Percentiles rank a stretch among this genome's conserved stretches.
These are phyloP conservation scores for Gnomoniopsis sp. DNA, from an alignment of 2,329 filamentous ascomycete species.

Conservation along the genomic window DNA sequence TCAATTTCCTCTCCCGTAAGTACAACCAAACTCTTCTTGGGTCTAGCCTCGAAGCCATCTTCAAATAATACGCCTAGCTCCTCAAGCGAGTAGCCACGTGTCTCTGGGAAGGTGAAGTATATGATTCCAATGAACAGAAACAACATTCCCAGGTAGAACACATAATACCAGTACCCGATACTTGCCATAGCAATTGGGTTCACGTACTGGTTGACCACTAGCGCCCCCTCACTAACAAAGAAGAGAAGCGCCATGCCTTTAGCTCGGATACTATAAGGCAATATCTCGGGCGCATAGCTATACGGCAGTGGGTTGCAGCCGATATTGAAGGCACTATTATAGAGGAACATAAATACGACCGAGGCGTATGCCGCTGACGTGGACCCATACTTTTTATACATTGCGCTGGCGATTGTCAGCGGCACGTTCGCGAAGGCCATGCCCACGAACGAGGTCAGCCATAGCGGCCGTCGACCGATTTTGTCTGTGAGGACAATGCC, in stretches of 20 bases:
- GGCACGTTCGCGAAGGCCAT: neutral
- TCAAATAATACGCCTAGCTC: slow-evolving; percentile 24
- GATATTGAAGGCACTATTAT: slow-evolving; percentile 1
- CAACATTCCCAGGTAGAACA: slow-evolving; percentile 24
- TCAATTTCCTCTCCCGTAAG: neutral
- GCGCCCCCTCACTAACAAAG: neutral
- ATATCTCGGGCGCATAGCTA: slow-evolving; percentile 3
- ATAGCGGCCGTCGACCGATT: neutral
- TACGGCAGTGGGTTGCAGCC: slow-evolving; percentile 5
- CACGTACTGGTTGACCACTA: slow-evolving; percentile 31
- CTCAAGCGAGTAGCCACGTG: slow-evolving; percentile 17
- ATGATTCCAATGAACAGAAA: slow-evolving; percentile 23
- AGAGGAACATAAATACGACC: slow-evolving; percentile 2
- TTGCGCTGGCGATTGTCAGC: neutral
- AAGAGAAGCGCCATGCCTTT: neutral
- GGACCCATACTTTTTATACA: neutral
- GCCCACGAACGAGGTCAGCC: neutral
- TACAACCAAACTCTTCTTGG: slow-evolving; percentile 26
- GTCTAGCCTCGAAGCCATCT: slow-evolving; percentile 61
- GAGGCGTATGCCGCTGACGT: neutral
- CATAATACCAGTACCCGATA: slow-evolving; percentile 29
- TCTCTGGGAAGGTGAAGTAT: slow-evolving; percentile 29
- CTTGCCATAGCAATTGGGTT: slow-evolving; percentile 30
- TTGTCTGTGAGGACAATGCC: neutral
- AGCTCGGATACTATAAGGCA: slow-evolving; percentile 1